A percentile compares a stretch with the other conserved stretches of the same genome.
These are phyloP conservation scores for Leucocoprinus leucothites DNA, from an alignment of 768 basidiomycete species.

Conservation along the genomic window DNA sequence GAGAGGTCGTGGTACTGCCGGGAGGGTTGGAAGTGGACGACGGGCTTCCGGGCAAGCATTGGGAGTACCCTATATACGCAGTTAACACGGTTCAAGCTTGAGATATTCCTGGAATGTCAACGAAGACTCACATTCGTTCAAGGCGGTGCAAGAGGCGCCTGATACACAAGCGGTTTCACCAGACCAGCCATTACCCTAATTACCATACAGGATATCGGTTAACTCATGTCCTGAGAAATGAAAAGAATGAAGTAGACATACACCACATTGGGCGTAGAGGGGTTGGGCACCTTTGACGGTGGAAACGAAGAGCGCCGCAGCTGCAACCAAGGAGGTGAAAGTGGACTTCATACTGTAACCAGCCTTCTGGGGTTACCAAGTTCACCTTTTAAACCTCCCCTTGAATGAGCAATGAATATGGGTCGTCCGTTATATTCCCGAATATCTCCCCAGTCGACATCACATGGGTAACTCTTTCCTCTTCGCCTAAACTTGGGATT, in stretches of 20 bases:
- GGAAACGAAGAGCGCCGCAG: slow-evolving; percentile 17
- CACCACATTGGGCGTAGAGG: slow-evolving; percentile 48
- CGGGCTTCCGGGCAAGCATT: slow-evolving; percentile 35
- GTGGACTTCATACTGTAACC: slow-evolving; percentile 16
- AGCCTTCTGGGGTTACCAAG: background rate
- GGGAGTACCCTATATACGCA: slow-evolving; percentile 36
- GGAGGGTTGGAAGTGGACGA: slow-evolving; percentile 16
- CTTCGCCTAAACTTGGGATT: background rate
- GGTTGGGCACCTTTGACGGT: slow-evolving; percentile 26
- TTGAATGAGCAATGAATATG: background rate
- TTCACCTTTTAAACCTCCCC: slow-evolving; percentile 3
- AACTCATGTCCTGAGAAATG: background rate
- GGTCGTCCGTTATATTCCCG: slow-evolving; percentile 12
- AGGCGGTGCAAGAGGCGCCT: slow-evolving; percentile 32
- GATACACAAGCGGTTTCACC: slow-evolving; percentile 41
- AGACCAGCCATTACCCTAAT: slow-evolving; percentile 35
- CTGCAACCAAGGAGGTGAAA: slow-evolving; percentile 26
- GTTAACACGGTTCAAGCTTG: background rate
- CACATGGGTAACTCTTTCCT: slow-evolving; percentile 5
- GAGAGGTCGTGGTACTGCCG: slow-evolving; percentile 6
- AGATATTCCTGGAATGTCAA: background rate
- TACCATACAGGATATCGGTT: slow-evolving; percentile 6
- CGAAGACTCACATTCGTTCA: slow-evolving; percentile 35
- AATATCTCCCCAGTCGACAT: slow-evolving; percentile 5
- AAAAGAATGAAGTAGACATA: slow-evolving; percentile 17